Base-by-base conservation (phyloP, 768 basidiomycete genomes). In the Suillus discolor region DNA sequence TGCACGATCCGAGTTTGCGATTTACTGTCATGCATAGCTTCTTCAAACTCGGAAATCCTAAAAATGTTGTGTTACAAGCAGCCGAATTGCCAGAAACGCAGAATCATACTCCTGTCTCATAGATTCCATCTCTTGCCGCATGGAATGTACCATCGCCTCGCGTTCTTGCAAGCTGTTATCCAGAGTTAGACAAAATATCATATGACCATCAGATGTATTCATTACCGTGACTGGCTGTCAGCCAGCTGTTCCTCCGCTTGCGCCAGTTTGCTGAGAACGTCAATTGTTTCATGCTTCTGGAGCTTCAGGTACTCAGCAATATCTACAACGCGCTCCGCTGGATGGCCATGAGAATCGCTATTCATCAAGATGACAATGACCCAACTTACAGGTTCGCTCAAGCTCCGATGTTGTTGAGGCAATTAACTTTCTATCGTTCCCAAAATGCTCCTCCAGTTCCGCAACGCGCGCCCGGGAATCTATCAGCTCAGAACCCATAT, bases 401-500 rank as follows among this genome's bases (percentile, higher is more conserved):
- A 76, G 68, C 36, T 72, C 69, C 38, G 71, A 62, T 3, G 70
- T 57, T 38, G 68, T 69, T 34, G 67, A 67, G 49, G 75, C 67
- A 25, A 69, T 65, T 55, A 62, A 67, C 44, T 72, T 68, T 65
- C 47, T 73, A 38, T 78, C 75, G 34, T 63, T 65, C 39, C 49
- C 65, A 61, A 61, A 59, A 49, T 59, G 62, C 6, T 61, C 69
- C 67, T 84, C 82, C 8, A 84, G 71, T 36, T 83, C 82, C 6
- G 69, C 57, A 16, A 80, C 69, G 12, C 79, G 80, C 47, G 71
- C 69, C 63, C 76, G 81, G 1, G 82, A 77, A 66, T 83, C 82
- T n/a, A 78, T 72, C 4, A 84, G 68, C 45, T 84, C 81, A 7
- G 78, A 71, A 15, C 81, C 79, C 67, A 82, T 77, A 23, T 72